Conservation (phyloP, 2,329 filamentous ascomycete species). For the Hypocreales sp. region DNA sequence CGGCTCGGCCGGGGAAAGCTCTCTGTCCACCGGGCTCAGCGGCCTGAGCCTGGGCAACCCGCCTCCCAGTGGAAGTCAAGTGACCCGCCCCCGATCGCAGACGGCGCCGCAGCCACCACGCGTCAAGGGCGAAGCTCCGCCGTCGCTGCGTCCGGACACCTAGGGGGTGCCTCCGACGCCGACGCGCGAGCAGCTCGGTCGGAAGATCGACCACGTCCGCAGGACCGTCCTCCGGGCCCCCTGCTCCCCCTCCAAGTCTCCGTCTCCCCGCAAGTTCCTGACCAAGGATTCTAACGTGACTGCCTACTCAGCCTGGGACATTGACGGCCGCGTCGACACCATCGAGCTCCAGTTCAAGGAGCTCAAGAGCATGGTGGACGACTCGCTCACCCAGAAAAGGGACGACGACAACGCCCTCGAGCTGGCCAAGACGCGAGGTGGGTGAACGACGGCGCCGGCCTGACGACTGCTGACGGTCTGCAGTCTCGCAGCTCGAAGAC, state of each 20-base stretch:
- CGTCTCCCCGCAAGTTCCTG: constrained; percentile 41
- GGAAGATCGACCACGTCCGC: constrained; percentile 15
- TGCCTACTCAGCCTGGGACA: constrained; percentile 57
- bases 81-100: constrained; percentile 23
- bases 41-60: constrained; percentile 23
- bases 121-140: constrained; percentile 4
- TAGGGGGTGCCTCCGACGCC: constrained; percentile 21
- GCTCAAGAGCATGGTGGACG: constrained; percentile 58
- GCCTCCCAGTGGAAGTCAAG: constrained; percentile 25
- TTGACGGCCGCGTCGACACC: constrained; percentile 58
- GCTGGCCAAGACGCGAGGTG: constrained; percentile 61
- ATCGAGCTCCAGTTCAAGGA: constrained; percentile 61
- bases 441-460: too few relatives aligned
- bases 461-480: too few relatives aligned
- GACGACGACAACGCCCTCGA: constrained; percentile 60
- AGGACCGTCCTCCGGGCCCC: constrained; percentile 18
- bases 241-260: constrained; percentile 22
- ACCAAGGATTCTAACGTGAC: constrained; percentile 59
- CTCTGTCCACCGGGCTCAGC: constrained; percentile 21
- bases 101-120: too few relatives aligned
- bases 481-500: constrained; percentile 33
- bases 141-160: constrained; percentile 7
- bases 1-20: constrained; percentile 29
- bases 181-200: constrained; percentile 12
- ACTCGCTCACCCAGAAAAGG: constrained; percentile 50